phyloP scores from a whole-genome alignment of 2,329 filamentous ascomycete species.

The Neospermospora avenae region DNA sequence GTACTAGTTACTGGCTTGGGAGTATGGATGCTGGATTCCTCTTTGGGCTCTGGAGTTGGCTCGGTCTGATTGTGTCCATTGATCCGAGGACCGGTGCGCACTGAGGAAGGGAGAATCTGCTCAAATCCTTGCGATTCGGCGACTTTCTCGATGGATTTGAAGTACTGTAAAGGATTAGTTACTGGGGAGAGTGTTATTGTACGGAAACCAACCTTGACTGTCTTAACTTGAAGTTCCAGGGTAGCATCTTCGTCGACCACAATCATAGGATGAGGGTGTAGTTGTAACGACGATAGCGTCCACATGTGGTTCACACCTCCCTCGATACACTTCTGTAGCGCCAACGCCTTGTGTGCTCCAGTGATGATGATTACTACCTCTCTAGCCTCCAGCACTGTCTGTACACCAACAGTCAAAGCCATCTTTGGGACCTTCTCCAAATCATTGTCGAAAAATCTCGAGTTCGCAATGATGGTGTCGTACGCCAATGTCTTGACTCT shows the following conservation, averaged over 20 bases:
- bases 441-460: conserved; percentile 77
- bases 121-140: conserved; percentile 55
- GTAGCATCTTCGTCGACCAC: conserved; percentile 81
- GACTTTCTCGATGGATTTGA: conserved; percentile 67
- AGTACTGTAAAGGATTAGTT: conserved; percentile 48
- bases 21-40: conserved; percentile 44
- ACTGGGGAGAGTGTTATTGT: too few relatives aligned
- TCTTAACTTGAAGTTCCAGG: conserved; percentile 69
- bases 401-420: conserved; percentile 80
- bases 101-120: conserved; percentile 54
- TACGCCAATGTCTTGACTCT: conserved; percentile 84
- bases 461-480: conserved; percentile 83
- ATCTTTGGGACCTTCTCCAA: conserved; percentile 72
- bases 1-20: conserved; percentile 55
- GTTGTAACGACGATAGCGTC: conserved; percentile 77
- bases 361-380: conserved; percentile 83
- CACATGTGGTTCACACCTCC: conserved; percentile 87
- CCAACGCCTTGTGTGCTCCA: conserved; percentile 76
- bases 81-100: conserved; percentile 48
- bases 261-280: conserved; percentile 78
- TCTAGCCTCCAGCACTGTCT: conserved; percentile 75
- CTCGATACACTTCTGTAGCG: conserved; percentile 77
- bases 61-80: conserved; percentile 21
- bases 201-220: conserved; percentile 50
- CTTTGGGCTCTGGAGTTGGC: conserved; percentile 23